Conservation (phyloP, 2,329 filamentous ascomycete species). For the Trichoderma oligosporum region DNA sequence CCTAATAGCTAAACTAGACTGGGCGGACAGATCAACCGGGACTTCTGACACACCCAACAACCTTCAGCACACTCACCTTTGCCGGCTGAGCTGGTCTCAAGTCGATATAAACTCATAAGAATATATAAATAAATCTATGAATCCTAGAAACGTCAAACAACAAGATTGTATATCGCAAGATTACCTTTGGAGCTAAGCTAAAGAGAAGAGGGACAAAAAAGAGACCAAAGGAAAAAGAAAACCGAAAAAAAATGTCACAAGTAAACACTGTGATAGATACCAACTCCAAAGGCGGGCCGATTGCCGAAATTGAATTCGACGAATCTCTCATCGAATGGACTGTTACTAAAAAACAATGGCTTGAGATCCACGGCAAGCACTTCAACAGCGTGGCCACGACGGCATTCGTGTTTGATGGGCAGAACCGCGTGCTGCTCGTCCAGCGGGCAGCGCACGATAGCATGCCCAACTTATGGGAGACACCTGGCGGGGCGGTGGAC, state of each 20-base stretch:
- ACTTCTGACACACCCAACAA: too few species aligned
- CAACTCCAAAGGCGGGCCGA: neutral
- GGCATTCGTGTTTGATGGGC: slow-evolving; percentile 35
- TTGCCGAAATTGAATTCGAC: slow-evolving; percentile 10
- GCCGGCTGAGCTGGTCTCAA: too few species aligned
- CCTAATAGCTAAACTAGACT: too few species aligned
- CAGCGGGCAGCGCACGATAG: slow-evolving; percentile 45
- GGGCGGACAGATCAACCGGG: too few species aligned
- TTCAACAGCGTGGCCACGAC: slow-evolving; percentile 33
- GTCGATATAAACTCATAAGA: too few species aligned
- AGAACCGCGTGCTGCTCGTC: slow-evolving; percentile 40
- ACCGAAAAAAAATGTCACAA: neutral
- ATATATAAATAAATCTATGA: too few species aligned
- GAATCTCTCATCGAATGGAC: slow-evolving; percentile 15
- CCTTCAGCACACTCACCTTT: too few species aligned
- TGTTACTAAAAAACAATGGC: slow-evolving; percentile 12
- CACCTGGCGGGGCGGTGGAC: slow-evolving; percentile 48
- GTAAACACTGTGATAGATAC: neutral
- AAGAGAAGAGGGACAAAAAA: neutral
- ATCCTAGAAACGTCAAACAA: too few species aligned
- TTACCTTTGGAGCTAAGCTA: neutral
- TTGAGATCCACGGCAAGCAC: slow-evolving; percentile 14
- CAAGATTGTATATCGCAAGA: too few species aligned
- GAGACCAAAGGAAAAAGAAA: neutral
- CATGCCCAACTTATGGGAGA: slow-evolving; percentile 46